phyloP scores from a whole-genome alignment of 2,329 filamentous ascomycete genomes.

The Fusarium pilosicola region DNA sequence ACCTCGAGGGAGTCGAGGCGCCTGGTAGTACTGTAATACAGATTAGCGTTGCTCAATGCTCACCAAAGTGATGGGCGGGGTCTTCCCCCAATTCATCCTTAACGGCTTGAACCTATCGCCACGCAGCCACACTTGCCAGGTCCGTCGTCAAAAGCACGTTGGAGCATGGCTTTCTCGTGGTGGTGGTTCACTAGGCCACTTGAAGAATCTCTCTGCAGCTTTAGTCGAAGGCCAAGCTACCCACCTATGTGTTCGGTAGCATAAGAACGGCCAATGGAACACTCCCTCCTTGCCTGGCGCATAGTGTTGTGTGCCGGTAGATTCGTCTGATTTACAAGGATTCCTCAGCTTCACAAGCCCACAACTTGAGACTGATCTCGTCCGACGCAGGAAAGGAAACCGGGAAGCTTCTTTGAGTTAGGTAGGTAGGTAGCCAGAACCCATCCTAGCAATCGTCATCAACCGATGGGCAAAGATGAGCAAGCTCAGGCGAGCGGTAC shows the following conservation, averaged over 20 bases:
- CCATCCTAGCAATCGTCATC: constrained; percentile 14
- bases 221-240: background rate
- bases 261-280: background rate
- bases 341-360: background rate
- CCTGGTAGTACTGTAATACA: constrained; percentile 15
- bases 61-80: constrained; percentile 8
- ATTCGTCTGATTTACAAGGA: background rate
- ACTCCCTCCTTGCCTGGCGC: background rate
- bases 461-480: constrained; percentile 13
- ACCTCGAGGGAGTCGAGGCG: constrained; percentile 7
- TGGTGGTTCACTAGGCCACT: constrained; percentile 2
- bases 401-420: constrained; percentile 2
- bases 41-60: constrained; percentile 27
- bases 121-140: constrained; percentile 25
- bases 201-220: constrained; percentile 16
- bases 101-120: constrained; percentile 8
- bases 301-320: background rate
- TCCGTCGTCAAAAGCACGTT: constrained; percentile 10
- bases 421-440: background rate
- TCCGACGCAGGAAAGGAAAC: background rate
- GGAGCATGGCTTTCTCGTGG: constrained; percentile 10
- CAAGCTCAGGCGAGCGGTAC: constrained; percentile 16
- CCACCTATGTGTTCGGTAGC: background rate
- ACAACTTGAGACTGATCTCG: background rate
- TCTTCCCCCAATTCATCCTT: constrained; percentile 12